Evolutionary conservation across 257 asterid genomes (phyloP).

Genomic region (Solanum etuberosum): DNA sequence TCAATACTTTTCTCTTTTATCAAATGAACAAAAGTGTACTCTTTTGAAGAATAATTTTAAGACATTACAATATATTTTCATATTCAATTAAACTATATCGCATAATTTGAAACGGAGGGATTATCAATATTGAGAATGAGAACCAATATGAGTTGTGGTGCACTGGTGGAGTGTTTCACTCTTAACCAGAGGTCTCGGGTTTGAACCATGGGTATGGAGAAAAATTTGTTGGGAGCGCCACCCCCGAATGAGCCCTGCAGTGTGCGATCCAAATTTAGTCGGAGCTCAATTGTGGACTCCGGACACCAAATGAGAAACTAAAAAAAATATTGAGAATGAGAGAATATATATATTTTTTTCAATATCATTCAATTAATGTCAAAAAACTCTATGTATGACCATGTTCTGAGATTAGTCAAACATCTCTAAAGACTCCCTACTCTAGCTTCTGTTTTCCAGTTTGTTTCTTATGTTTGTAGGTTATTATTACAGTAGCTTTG

Average conservation of each 20-base stretch:
- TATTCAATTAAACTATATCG: not conserved
- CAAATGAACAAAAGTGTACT: too few species aligned
- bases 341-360: not conserved
- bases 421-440: not conserved
- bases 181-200: rapidly evolving
- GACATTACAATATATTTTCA: too few species aligned
- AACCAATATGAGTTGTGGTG: too few species aligned
- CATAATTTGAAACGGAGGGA: too few species aligned
- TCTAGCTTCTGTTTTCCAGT: not conserved
- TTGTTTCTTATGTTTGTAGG: not conserved
- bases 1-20: too few species aligned
- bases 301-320: too few species aligned
- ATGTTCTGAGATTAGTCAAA: not conserved
- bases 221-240: too few species aligned
- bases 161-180: rapidly evolving
- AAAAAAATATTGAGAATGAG: too few species aligned
- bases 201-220: too few species aligned
- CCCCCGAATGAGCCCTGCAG: rapidly evolving
- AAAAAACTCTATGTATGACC: not conserved
- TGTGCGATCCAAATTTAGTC: too few species aligned
- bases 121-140: too few species aligned
- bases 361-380: not conserved
- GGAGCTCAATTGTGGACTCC: rapidly evolving
- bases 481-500: not conserved
- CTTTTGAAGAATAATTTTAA: not conserved